Conservation (phyloP, 495 filamentous ascomycete species). For the Cladorrhinum samala region DNA sequence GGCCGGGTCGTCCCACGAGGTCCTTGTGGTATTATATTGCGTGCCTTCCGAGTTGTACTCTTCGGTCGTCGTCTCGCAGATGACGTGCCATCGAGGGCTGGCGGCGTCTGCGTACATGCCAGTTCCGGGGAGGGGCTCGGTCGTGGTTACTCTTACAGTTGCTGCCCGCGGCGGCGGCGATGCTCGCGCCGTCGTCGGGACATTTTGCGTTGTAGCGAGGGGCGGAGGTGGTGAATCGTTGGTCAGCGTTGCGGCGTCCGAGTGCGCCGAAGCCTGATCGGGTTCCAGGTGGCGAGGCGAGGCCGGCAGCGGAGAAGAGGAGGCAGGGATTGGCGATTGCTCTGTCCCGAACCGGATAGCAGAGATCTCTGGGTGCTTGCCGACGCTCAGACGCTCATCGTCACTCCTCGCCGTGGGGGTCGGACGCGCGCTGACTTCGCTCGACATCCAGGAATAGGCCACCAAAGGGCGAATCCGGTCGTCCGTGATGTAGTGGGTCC, state of each 20-base stretch:
- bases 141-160: neutral
- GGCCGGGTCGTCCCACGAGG: neutral
- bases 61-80: neutral
- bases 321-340: neutral
- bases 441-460: neutral
- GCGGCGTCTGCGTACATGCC: neutral
- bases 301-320: neutral
- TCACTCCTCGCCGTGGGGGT: neutral
- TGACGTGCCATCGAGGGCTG: neutral
- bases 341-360: neutral
- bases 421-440: neutral
- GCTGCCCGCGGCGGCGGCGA: neutral
- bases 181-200: neutral
- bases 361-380: neutral
- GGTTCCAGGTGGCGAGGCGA: no score
- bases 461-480: neutral
- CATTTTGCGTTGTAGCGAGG: no score
- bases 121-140: neutral
- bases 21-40: neutral
- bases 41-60: neutral
- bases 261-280: neutral
- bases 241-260: neutral
- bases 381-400: neutral
- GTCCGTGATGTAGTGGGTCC: neutral
- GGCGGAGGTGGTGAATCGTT: neutral